Evolutionary conservation across 495 filamentous ascomycete species (phyloP), one percentile per base, ranked within the genome.

Genomic region (Chlorociboria aeruginascens): DNA sequence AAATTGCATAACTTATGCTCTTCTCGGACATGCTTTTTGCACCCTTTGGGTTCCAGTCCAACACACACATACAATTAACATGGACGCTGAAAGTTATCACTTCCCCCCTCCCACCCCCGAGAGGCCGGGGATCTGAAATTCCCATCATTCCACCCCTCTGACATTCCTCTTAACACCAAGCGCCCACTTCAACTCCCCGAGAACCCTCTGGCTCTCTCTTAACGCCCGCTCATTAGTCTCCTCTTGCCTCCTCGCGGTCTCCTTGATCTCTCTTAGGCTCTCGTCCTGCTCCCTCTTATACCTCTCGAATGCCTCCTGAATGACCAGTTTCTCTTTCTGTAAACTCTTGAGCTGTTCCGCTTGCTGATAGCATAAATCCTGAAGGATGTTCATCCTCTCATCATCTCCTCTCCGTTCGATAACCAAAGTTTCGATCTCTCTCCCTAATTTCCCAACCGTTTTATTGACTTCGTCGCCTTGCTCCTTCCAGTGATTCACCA

Each of bases 281-380:
- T 69, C 64, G 45, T 87, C 83, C 52, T 84, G 77, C 52, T 73
- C 64, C 40, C 48, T 60, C 60, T 81, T 84, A 58, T 87, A 87
- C 11, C 67, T 59, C 45, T 81, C 74, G 58, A 82, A 82, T 39
- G 68, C 63, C 20, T 51, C 61, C 17, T 66, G 61, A 13, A 86
- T 69, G 11, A 69, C 72, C 9, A 82, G 76, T 55, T 86, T 85
- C 31, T 74, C 69, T 32, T 70, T 65, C 51, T 68, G 61, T 35
- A 80, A 64, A 40, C 71, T 66, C 34, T 74, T 70, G n/a, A 83
- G 69, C 48, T 83, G 80, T 33, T 71, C 73, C 43, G 79, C 73
- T 63, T 85, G 80, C 61, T 87, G 80, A 43, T 85, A 81, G 54
- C 77, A 76, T 30, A 87, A 61, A 41, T 75, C 69, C 42, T 82